Percentiles rank a stretch among this genome's conserved stretches.
Conservation (phyloP, 441 rosid species). For the Populus hybrid region DNA sequence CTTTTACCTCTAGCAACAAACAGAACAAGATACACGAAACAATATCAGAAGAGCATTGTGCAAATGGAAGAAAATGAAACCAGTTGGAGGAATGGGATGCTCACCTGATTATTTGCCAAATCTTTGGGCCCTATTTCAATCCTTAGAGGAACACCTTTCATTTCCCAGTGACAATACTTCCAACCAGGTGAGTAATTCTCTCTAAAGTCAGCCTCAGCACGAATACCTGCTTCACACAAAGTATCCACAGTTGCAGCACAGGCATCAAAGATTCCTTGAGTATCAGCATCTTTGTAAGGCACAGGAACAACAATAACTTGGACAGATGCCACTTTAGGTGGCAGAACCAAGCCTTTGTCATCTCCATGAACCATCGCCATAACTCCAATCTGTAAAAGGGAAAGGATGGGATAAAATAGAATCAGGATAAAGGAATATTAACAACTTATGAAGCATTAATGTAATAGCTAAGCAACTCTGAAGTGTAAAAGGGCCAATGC, state of each 20-base stretch:
- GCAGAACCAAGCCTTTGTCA: conserved; percentile 78
- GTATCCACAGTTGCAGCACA: conserved; percentile 66
- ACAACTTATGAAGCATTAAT: neutral
- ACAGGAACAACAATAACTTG: conserved; percentile 91
- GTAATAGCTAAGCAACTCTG: neutral
- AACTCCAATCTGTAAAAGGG: conserved; percentile 69
- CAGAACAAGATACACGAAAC: neutral
- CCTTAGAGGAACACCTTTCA: conserved; percentile 97
- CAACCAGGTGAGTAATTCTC: conserved; percentile 98
- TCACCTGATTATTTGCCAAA: conserved; percentile 78
- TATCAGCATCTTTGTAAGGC: conserved; percentile 92
- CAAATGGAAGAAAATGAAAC: neutral
- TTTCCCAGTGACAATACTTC: conserved; percentile 98
- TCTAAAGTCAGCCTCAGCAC: conserved; percentile 76
- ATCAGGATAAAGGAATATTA: neutral
- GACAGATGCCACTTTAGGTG: conserved; percentile 86
- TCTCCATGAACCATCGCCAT: conserved; percentile 99
- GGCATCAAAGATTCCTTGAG: conserved; percentile 81
- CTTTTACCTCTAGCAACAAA: neutral
- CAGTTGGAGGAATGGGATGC: conserved; percentile 2
- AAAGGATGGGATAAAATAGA: neutral
- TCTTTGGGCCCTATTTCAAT: conserved; percentile 98
- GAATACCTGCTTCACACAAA: conserved; percentile 67
- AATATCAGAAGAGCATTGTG: neutral
- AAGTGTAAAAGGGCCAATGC: neutral